These are phyloP conservation scores for Vaccinium vitisidaea DNA, from an alignment of 148 eudicot species.

Conservation along the genomic window DNA sequence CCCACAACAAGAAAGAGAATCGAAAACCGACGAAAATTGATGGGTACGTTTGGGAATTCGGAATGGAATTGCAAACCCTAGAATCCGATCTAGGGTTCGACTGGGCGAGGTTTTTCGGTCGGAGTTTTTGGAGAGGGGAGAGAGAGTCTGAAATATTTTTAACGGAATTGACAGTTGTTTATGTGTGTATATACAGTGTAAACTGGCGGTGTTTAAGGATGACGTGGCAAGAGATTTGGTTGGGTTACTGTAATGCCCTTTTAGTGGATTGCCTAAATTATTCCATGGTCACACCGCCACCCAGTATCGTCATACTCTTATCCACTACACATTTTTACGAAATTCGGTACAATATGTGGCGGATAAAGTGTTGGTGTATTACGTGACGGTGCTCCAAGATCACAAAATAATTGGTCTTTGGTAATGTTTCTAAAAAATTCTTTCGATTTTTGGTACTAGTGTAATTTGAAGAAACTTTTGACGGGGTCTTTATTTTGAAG, in stretches of 20 bases:
- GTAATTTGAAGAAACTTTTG: too few species aligned
- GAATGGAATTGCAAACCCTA: conserved; percentile 15
- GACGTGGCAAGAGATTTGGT: neutral
- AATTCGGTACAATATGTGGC: too few species aligned
- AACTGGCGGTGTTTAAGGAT: neutral
- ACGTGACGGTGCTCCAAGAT: too few species aligned
- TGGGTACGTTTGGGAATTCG: conserved; percentile 12
- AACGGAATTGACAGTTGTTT: conserved; percentile 7
- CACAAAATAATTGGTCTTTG: too few species aligned
- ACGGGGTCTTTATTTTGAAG: too few species aligned
- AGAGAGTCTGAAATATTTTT: neutral
- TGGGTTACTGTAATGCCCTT: neutral
- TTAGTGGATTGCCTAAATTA: too few species aligned
- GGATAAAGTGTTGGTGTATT: too few species aligned
- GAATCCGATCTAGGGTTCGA: conserved; percentile 10
- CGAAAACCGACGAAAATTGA: neutral
- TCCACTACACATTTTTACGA: too few species aligned
- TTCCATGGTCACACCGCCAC: too few species aligned
- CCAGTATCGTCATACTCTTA: too few species aligned
- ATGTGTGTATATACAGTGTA: neutral
- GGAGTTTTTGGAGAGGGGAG: conserved; percentile 2
- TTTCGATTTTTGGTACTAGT: too few species aligned
- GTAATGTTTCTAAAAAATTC: too few species aligned
- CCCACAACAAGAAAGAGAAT: neutral
- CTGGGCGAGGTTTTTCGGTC: neutral